A percentile compares a stretch with the other conserved stretches of the same genome.
Evolutionary conservation across 768 basidiomycete species (phyloP).

Genomic region (Lentinula raphanica): DNA sequence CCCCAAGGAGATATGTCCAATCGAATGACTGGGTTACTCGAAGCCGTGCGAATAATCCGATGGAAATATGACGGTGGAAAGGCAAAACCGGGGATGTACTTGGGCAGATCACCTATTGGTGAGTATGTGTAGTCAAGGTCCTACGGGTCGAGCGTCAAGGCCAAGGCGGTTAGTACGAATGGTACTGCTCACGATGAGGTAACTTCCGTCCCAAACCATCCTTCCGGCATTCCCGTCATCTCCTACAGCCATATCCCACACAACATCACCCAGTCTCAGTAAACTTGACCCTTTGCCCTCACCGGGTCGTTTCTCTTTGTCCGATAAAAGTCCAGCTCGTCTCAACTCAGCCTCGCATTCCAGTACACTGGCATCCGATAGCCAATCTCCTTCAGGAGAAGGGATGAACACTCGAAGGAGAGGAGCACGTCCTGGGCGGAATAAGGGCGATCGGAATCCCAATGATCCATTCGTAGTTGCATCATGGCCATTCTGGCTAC

Average conservation of each 20-base stretch:
- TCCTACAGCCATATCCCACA: slow-evolving; percentile 84
- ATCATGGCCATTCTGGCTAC: neutral
- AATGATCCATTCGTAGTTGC: neutral
- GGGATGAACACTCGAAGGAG: slow-evolving; percentile 80
- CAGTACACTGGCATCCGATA: slow-evolving; percentile 71
- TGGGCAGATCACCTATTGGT: slow-evolving; percentile 67
- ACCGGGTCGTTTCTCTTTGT: neutral
- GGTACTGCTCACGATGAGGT: slow-evolving; percentile 62
- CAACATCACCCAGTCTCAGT: slow-evolving; percentile 71
- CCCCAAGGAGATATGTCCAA: slow-evolving; percentile 78
- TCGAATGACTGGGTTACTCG: slow-evolving; percentile 60
- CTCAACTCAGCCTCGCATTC: slow-evolving; percentile 80
- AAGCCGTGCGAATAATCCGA: slow-evolving; percentile 63
- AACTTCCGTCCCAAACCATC: slow-evolving; percentile 85
- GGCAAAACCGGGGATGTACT: slow-evolving; percentile 73
- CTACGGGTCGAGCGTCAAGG: slow-evolving; percentile 31
- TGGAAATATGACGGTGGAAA: slow-evolving; percentile 90
- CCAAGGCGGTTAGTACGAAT: neutral
- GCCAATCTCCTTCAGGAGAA: slow-evolving; percentile 81
- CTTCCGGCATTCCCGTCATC: slow-evolving; percentile 85
- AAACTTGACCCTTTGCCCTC: slow-evolving; percentile 19
- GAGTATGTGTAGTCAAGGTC: slow-evolving; percentile 85
- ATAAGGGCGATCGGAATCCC: slow-evolving; percentile 56
- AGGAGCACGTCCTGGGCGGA: slow-evolving; percentile 66
- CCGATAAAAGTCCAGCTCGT: slow-evolving; percentile 50